phyloP scores from a whole-genome alignment of 164 flowering plant species.

The Magnolia sinica region DNA sequence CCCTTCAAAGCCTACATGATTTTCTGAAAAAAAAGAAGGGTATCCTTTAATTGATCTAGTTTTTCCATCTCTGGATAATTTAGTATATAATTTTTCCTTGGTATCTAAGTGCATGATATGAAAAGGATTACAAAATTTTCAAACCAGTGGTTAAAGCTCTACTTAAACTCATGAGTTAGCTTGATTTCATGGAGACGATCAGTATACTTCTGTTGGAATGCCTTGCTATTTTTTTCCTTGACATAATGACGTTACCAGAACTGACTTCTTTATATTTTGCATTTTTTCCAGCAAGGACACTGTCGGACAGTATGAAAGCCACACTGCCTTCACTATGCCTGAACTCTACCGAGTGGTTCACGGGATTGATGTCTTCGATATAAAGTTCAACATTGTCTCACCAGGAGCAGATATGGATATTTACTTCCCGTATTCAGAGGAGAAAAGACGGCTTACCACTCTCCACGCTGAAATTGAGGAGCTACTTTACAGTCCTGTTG shows the following conservation, averaged over 20 bases:
- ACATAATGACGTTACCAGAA: neutral
- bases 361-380: slow-evolving; percentile 93
- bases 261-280: neutral
- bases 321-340: slow-evolving; percentile 93
- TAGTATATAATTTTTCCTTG: neutral
- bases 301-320: slow-evolving; percentile 97
- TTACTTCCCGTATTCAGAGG: slow-evolving; percentile 82
- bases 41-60: neutral
- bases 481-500: slow-evolving; percentile 66
- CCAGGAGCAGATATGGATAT: slow-evolving; percentile 93
- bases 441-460: slow-evolving; percentile 56
- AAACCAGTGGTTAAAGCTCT: too few species aligned
- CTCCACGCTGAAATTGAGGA: slow-evolving; percentile 91
- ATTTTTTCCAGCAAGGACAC: slow-evolving; percentile 74
- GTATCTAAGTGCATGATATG: too few species aligned
- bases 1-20: neutral
- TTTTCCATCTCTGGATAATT: neutral
- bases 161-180: too few species aligned
- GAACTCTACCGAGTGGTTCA: slow-evolving; percentile 96
- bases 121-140: too few species aligned
- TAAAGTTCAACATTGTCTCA: slow-evolving; percentile 98
- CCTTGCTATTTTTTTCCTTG: too few species aligned
- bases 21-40: neutral
- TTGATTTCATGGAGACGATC: too few species aligned
- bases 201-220: too few species aligned